These are phyloP conservation scores for Globisporangium nagaii DNA, from an alignment of 352 stramenopile genomes.

Conservation along the genomic window DNA sequence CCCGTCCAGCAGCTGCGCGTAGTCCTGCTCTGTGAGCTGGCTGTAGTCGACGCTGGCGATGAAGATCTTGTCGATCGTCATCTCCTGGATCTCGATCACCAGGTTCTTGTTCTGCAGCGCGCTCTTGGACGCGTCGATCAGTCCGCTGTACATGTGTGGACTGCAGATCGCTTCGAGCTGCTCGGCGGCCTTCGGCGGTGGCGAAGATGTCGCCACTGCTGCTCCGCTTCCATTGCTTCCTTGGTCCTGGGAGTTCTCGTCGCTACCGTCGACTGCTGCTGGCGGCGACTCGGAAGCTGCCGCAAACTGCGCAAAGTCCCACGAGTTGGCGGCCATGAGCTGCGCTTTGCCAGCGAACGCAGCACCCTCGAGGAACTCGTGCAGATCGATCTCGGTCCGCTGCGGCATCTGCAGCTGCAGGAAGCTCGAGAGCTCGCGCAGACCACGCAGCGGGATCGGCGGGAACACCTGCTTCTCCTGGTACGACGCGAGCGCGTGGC, in stretches of 20 bases:
- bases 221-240: slow-evolving; percentile 1
- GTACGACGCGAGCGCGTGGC: slow-evolving; percentile 15
- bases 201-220: no score
- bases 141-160: slow-evolving; percentile 19
- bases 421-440: slow-evolving; percentile 21
- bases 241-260: neutral
- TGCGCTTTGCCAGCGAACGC: slow-evolving; percentile 21
- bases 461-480: slow-evolving; percentile 24
- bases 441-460: slow-evolving; percentile 12
- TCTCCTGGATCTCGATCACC: slow-evolving; percentile 31
- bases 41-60: slow-evolving; percentile 21
- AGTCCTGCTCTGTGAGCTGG: slow-evolving; percentile 28
- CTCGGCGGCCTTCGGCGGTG: slow-evolving; percentile 3
- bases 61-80: slow-evolving; percentile 21
- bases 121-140: slow-evolving; percentile 15
- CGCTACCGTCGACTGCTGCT: neutral
- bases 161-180: slow-evolving; percentile 23
- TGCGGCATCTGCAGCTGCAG: slow-evolving; percentile 31
- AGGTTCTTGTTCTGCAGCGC: slow-evolving; percentile 22
- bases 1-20: slow-evolving; percentile 17
- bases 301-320: slow-evolving; percentile 25
- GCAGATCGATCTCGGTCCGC: slow-evolving; percentile 22
- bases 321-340: slow-evolving; percentile 28
- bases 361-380: slow-evolving; percentile 32
- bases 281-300: slow-evolving; percentile 5